Percentiles rank a stretch among this genome's conserved stretches.
phyloP scores from a whole-genome alignment of 2,329 filamentous ascomycete genomes.

The Blastomyces silverae region DNA sequence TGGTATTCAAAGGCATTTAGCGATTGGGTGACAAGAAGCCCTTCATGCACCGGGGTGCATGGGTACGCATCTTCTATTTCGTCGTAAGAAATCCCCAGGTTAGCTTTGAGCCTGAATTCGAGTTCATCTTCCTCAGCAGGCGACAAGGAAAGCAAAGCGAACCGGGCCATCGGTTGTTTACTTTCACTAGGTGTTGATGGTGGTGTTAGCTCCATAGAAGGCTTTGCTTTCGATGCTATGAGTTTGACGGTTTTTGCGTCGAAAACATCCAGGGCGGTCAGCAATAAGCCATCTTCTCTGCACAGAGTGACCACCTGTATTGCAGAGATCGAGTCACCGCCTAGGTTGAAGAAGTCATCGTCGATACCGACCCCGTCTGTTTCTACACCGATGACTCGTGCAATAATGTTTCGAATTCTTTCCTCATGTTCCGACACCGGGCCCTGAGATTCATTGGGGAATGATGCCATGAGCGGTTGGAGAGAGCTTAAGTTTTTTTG shows the following conservation, averaged over 20 bases:
- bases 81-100: neutral
- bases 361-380: neutral
- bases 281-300: conserved; percentile 12
- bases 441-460: neutral
- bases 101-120: neutral
- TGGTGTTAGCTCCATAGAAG: neutral
- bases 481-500: neutral
- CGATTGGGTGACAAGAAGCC: conserved; percentile 13
- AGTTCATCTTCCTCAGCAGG: neutral
- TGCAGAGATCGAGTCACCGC: conserved; percentile 13
- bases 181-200: neutral
- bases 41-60: conserved; percentile 16
- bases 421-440: neutral
- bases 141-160: neutral
- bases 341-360: conserved; percentile 13
- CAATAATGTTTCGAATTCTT: conserved; percentile 9
- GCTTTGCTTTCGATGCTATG: conserved; percentile 1
- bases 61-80: conserved; percentile 17
- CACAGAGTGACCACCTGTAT: conserved; percentile 15
- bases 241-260: conserved; percentile 15
- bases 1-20: conserved; percentile 2
- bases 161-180: neutral
- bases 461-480: neutral
- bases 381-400: conserved; percentile 5
- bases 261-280: conserved; percentile 17